Evolutionary conservation across 1,284 basidiomycete species (phyloP).

Genomic region (Apiotrichum siamense): DNA sequence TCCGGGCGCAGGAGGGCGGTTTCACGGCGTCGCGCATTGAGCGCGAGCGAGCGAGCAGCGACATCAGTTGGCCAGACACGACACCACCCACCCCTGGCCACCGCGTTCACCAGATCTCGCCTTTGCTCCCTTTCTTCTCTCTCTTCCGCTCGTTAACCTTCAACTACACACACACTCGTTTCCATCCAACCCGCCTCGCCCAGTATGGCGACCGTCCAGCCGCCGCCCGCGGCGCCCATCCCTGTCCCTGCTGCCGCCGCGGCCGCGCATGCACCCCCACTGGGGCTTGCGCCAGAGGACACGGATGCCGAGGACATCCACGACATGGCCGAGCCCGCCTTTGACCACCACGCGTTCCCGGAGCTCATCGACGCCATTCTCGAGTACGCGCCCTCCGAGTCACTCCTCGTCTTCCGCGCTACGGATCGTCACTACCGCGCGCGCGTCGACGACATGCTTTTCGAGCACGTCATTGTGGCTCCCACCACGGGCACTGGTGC

Average conservation of each 20-base stretch:
- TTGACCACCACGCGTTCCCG: slow-evolving; percentile 1
- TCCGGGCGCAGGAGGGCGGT: too few species aligned
- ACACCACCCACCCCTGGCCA: too few species aligned
- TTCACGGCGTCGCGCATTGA: too few species aligned
- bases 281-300: neutral
- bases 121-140: neutral
- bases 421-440: slow-evolving; percentile 1
- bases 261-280: neutral
- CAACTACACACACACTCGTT: too few species aligned
- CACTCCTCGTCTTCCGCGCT: neutral
- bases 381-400: neutral
- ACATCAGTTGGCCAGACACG: too few species aligned
- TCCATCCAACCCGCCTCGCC: too few species aligned
- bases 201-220: too few species aligned
- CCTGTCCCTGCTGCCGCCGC: neutral
- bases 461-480: neutral
- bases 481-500: neutral
- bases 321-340: slow-evolving; percentile 1
- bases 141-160: neutral
- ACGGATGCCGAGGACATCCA: slow-evolving; percentile 1
- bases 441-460: neutral
- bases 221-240: neutral
- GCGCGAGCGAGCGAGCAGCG: too few species aligned
- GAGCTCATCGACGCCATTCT: neutral
- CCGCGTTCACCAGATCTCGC: too few species aligned